phyloP scores from a whole-genome alignment of 2,329 filamentous ascomycete genomes.

The Xylariaceae sp. region DNA sequence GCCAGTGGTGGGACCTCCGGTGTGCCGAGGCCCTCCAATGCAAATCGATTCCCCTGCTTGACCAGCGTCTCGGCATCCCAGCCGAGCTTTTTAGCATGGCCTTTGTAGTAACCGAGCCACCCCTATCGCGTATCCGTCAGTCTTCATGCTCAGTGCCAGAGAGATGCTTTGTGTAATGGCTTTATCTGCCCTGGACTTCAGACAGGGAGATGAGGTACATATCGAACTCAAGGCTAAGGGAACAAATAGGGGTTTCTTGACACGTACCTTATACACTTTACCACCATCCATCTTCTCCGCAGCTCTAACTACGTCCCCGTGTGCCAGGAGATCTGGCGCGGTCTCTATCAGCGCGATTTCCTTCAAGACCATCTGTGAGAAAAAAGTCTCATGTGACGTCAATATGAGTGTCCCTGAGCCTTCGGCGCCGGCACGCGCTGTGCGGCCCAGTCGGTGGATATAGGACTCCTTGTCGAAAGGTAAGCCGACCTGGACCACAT shows the following conservation, averaged over 20 bases:
- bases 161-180: no score
- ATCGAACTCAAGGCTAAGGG: no score
- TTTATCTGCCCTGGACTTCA: no score
- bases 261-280: constrained; percentile 52
- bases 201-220: no score
- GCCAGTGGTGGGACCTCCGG: constrained; percentile 43
- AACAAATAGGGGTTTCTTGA: no score
- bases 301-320: constrained; percentile 32
- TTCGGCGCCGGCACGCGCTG: constrained; percentile 59
- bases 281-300: constrained; percentile 36
- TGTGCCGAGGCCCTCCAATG: constrained; percentile 41
- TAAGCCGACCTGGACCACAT: constrained; percentile 60
- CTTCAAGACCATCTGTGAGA: constrained; percentile 45
- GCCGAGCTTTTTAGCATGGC: constrained; percentile 37
- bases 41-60: constrained; percentile 45
- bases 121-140: no score
- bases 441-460: constrained; percentile 64
- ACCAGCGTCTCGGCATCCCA: constrained; percentile 38
- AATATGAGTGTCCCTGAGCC: constrained; percentile 60
- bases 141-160: no score
- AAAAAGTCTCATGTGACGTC: constrained; percentile 45
- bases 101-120: constrained; percentile 53
- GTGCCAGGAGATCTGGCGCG: constrained; percentile 40
- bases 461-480: constrained; percentile 59
- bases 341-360: constrained; percentile 50